phyloP scores from a whole-genome alignment of 164 flowering plant species.

The Aristolochia contorta region DNA sequence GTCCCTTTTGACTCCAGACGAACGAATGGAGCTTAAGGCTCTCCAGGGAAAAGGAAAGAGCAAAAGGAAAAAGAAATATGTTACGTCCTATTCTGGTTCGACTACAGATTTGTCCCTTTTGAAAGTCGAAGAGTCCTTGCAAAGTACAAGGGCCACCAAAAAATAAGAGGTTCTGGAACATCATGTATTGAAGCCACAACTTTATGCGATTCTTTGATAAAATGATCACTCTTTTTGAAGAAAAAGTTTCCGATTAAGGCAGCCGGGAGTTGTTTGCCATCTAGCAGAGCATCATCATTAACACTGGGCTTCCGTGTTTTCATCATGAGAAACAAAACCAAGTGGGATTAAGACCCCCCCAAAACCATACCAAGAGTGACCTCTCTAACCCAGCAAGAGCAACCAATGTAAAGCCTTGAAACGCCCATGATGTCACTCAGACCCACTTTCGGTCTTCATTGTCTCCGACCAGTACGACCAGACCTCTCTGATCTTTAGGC shows the following conservation, averaged over 20 bases:
- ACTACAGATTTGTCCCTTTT: too few species aligned
- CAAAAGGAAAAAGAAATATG: too few species aligned
- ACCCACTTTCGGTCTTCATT: too few species aligned
- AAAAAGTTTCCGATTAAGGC: slow-evolving; percentile 5
- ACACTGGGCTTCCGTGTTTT: slow-evolving; percentile 11
- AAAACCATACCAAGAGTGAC: slow-evolving; percentile 1
- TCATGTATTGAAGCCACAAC: slow-evolving; percentile 4
- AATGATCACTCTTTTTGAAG: not conserved
- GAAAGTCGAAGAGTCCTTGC: not conserved
- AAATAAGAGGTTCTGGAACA: slow-evolving; percentile 1
- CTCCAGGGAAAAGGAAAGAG: too few species aligned
- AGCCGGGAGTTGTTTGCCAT: slow-evolving; percentile 4
- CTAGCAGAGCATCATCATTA: slow-evolving; percentile 15
- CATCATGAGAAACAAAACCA: slow-evolving; percentile 6
- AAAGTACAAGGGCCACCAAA: slow-evolving; percentile 6
- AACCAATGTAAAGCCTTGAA: not conserved
- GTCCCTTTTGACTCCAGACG: too few species aligned
- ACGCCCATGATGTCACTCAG: too few species aligned
- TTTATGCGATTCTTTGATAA: not conserved
- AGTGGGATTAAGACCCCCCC: slow-evolving; percentile 2
- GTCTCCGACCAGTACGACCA: too few species aligned
- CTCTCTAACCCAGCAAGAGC: not conserved
- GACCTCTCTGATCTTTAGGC: too few species aligned
- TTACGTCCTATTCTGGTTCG: too few species aligned
- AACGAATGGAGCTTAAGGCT: too few species aligned